Conservation (phyloP, 1,284 basidiomycete species). For the Ustilago xerochloae region DNA sequence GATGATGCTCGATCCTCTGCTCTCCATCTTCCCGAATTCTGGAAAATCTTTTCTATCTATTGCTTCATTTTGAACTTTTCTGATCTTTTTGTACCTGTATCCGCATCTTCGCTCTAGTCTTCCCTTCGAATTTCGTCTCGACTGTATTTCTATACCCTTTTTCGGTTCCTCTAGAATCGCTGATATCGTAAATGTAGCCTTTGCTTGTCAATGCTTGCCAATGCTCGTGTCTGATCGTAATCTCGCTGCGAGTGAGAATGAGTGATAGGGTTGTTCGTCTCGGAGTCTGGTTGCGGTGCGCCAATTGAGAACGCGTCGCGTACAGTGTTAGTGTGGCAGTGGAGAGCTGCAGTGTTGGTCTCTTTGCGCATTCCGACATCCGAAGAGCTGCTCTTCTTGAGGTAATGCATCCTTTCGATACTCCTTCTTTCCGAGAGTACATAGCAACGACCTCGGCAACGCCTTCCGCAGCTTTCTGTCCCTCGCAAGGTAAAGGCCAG, state of each 20-base stretch:
- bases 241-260: too few relatives aligned
- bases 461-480: neutral
- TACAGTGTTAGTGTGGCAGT: slow-evolving; percentile 14
- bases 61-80: neutral
- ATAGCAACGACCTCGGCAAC: too few relatives aligned
- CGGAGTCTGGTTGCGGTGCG: neutral
- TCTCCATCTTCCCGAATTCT: too few relatives aligned
- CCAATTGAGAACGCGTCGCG: slow-evolving; percentile 49
- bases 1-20: slow-evolving; percentile 9
- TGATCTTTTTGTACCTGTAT: neutral
- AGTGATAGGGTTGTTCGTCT: too few relatives aligned
- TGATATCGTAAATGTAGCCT: too few relatives aligned
- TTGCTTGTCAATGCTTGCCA: neutral
- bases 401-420: too few relatives aligned
- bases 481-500: neutral
- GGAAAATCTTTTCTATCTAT: neutral
- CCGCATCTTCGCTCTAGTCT: neutral
- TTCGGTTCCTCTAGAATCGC: neutral
- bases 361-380: neutral
- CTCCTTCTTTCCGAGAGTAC: too few relatives aligned
- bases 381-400: too few relatives aligned
- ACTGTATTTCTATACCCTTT: slow-evolving; percentile 13
- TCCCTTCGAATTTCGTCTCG: neutral
- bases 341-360: neutral
- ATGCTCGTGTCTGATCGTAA: too few relatives aligned